Evolutionary conservation across 441 rosid genomes (phyloP), one percentile per base, ranked within the genome.

Genomic region (Rhodomyrtus psidioides): DNA sequence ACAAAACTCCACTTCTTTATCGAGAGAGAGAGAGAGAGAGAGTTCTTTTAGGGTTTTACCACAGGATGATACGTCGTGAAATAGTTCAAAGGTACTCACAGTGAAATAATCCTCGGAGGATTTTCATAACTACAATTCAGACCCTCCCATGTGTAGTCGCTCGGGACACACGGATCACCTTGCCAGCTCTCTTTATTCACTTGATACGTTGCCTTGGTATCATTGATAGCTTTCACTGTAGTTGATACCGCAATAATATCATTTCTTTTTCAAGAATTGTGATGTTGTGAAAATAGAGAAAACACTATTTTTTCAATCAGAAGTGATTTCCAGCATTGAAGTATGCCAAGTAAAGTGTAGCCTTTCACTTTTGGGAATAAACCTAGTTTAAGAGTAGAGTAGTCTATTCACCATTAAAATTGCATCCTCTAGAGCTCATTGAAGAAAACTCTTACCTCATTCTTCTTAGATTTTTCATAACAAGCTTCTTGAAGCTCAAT

Each of bases 91-190:
- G 17, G 54, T 1, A 53, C 54, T 53, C 54, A 53, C 54, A 53
- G 17, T 14, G 54, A 53, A 13, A 53, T 53, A 14, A 53, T 53
- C 54, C 54, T 53, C 13, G 54, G 54, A 53, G 54, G 54, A 53
- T 57, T 57, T 57, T 0, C 60, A 58, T 86, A 81, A 81, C 88
- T 91, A 91, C 96, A 94, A 83, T 85, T 86, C 19, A 95, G 39
- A 83, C 95, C 95, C 84, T 92, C 92, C 97, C 97, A 95, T 55
- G 92, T 82, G 70, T 82, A 88, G 13, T 84, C 84, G 34, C 27
- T 62, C 42, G 97, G 95, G 7, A 83, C 83, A 76, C 97, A 94
- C 23, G 97, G 97, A 90, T 95, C 98, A 49, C 98, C 96, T 57
- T 83, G 90, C 97, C 96, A 95, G 9, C 75, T 86, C 84, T 60